Base-by-base conservation (phyloP, 805 yeast genomes). In the Yamadazyma laniorum region DNA sequence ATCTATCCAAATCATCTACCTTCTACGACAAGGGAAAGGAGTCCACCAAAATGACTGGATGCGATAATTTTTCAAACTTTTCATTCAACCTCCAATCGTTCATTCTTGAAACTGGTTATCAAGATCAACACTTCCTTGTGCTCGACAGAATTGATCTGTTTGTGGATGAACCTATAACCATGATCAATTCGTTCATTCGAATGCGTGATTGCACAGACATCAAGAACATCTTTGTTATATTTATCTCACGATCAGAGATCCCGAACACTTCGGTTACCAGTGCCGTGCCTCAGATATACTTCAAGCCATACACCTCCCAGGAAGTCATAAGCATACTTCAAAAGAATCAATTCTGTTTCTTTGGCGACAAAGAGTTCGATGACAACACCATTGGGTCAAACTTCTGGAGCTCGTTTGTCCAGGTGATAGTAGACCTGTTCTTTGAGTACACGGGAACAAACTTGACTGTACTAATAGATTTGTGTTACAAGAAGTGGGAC, bases 61-160 rank as follows among this genome's bases (percentile, higher is more conserved):
- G 77, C 43, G 77, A 73, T 35, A 63, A 58, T 13, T 54, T 74
- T 32, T 50, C 66, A 17, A 61, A 58, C 21, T 73, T 75, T 40
- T 51, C 66, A 5, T 61, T 60, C 34, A 59, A 68, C 12, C 43
- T 75, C 32, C 72, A 70, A 46, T 69, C 56, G 41, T 58, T 73
- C 43, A 48, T 63, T 17, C 48, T 44, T 12, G 58, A 53, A 4
- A 50, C 65, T 1, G 48, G 45, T 1, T 69, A 63, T 38, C 27
- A 46, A 2, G 58, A 60, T 13, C 65, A 56, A 3, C 69, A 72
- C 31, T 64, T 75, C 6, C 49, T 76, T 29, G 72, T 76, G 1
- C 53, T 76, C 9, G 80, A 76, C 46, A 52, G 67, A 4, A 55
- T 75, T 13, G 81, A 75, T 49, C 67, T 65, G 28, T 65, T 72